Percentiles rank a stretch among this genome's conserved stretches.
Evolutionary conservation across 2,329 filamentous ascomycete species (phyloP).

Genomic region (Botrytis pseudocinerea): DNA sequence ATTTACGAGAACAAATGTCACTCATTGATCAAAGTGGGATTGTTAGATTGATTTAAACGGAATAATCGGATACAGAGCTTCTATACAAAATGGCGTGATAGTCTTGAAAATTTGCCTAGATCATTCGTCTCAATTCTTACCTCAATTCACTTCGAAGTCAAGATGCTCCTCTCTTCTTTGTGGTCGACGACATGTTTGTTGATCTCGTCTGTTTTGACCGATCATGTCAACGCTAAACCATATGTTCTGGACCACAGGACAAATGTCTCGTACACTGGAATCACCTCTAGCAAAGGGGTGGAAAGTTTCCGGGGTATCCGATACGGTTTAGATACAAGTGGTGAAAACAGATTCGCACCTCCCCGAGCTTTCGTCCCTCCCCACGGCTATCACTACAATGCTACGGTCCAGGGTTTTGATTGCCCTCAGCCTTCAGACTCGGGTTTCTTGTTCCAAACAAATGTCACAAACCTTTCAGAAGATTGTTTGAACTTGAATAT

Average conservation of each 20-base stretch:
- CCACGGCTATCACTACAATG: conserved; percentile 43
- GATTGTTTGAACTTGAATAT: conserved; percentile 63
- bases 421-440: conserved; percentile 47
- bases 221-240: conserved; percentile 14
- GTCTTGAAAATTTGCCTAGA: not conserved
- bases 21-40: not conserved
- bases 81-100: not conserved
- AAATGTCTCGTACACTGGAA: conserved; percentile 47
- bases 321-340: conserved; percentile 50
- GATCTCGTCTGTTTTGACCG: not conserved
- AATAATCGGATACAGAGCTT: not conserved
- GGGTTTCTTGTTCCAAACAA: conserved; percentile 42
- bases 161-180: conserved; percentile 3
- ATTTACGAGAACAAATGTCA: not conserved
- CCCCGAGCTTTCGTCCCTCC: conserved; percentile 42
- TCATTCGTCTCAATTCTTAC: not conserved
- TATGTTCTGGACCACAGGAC: conserved; percentile 31
- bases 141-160: not conserved
- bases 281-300: conserved; percentile 45
- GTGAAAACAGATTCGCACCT: conserved; percentile 48
- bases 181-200: not conserved
- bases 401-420: conserved; percentile 45
- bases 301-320: conserved; percentile 51
- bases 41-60: not conserved
- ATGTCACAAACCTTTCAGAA: conserved; percentile 50